Evolutionary conservation across 2,329 filamentous ascomycete species (phyloP).

Genomic region (Pseudocercospora cruenta): DNA sequence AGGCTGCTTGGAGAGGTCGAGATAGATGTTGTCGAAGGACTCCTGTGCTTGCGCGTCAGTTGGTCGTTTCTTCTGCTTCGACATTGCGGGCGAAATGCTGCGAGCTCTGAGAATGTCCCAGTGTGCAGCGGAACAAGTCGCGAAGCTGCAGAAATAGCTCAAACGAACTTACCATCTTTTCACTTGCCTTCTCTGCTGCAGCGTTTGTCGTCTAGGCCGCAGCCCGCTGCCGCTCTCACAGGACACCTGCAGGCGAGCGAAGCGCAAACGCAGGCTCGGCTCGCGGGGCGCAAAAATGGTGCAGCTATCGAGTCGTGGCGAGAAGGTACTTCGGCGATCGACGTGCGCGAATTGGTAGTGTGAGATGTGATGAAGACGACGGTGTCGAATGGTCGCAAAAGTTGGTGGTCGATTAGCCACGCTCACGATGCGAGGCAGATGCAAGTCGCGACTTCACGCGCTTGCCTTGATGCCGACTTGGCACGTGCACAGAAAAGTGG

Average conservation of each 20-base stretch:
- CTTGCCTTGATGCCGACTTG: background rate
- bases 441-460: background rate
- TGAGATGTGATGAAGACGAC: background rate
- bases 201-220: background rate
- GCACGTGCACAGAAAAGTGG: background rate
- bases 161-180: background rate
- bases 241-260: background rate
- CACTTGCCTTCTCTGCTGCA: background rate
- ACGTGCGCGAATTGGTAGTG: background rate
- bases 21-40: constrained; percentile 95
- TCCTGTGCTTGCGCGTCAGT: constrained; percentile 60
- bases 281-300: background rate
- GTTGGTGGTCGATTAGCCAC: background rate
- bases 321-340: background rate
- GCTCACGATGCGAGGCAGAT: background rate
- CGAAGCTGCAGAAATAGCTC: background rate
- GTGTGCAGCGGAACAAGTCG: background rate
- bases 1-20: constrained; percentile 89
- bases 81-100: background rate
- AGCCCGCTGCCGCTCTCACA: background rate
- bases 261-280: background rate
- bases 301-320: background rate
- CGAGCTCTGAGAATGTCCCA: background rate
- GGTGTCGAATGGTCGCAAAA: background rate
- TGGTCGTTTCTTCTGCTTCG: background rate